These are phyloP conservation scores for Plantago ovata DNA, from an alignment of 257 asterid species.

Conservation along the genomic window DNA sequence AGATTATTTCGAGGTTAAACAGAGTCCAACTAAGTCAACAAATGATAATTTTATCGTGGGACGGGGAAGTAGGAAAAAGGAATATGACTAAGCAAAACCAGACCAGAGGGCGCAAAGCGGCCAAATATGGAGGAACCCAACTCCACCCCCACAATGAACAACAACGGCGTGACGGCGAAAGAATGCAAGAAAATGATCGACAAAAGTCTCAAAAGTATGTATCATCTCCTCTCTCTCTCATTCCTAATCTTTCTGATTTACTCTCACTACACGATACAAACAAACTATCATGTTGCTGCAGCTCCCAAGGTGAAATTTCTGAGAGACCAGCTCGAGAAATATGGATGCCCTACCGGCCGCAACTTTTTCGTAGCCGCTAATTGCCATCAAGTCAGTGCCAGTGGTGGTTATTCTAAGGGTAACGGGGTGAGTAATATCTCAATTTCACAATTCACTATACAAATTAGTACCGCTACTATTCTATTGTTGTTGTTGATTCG, in stretches of 20 bases:
- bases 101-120: no score
- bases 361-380: constrained; percentile 56
- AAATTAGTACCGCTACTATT: background rate
- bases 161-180: constrained; percentile 40
- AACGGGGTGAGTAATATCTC: constrained; percentile 64
- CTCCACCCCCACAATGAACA: background rate
- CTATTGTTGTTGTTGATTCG: background rate
- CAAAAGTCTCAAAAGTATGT: constrained; percentile 56
- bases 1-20: no score
- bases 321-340: constrained; percentile 65
- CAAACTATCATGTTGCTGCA: constrained; percentile 23
- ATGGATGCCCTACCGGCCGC: constrained; percentile 57
- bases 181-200: constrained; percentile 65
- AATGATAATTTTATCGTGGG: no score
- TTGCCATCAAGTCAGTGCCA: constrained; percentile 40
- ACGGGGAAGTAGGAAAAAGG: no score
- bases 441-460: background rate
- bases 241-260: constrained; percentile 2
- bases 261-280: background rate
- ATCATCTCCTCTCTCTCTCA: background rate
- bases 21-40: no score
- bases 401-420: constrained; percentile 65
- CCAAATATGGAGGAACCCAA: no score
- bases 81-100: no score
- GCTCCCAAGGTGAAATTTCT: constrained; percentile 79